Percentiles rank a stretch among this genome's conserved stretches.
Evolutionary conservation across 1,139 yeast species (phyloP).

Genomic region (Sugiyamaella japonica): DNA sequence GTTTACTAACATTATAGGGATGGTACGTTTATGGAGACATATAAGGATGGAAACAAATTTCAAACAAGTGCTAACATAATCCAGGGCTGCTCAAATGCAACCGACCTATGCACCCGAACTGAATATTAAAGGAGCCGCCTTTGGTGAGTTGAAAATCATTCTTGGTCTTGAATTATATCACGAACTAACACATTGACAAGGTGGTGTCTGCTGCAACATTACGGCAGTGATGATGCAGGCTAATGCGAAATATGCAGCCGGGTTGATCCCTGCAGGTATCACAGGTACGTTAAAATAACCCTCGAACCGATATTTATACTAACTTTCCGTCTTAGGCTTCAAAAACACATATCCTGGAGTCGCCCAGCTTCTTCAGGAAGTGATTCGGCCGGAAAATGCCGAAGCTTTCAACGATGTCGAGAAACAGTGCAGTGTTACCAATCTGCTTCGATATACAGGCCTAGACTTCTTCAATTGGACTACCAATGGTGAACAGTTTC

Average conservation of each 20-base stretch:
- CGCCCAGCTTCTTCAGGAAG: conserved; percentile 14
- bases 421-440: conserved; percentile 25
- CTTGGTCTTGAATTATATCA: neutral
- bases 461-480: conserved; percentile 27
- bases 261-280: conserved; percentile 33
- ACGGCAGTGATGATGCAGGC: conserved; percentile 25
- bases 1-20: conserved; percentile 3
- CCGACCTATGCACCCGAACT: conserved; percentile 36
- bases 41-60: neutral
- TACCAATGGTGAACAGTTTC: conserved; percentile 24
- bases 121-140: conserved; percentile 25
- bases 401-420: conserved; percentile 22
- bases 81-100: conserved; percentile 34
- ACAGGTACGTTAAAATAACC: neutral
- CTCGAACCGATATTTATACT: neutral
- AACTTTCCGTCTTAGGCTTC: conserved; percentile 29
- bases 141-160: conserved; percentile 27
- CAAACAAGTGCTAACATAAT: neutral
- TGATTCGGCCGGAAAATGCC: conserved; percentile 19
- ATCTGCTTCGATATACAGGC: conserved; percentile 23
- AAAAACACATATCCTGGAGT: conserved; percentile 34
- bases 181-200: neutral
- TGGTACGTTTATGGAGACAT: neutral
- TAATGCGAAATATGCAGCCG: conserved; percentile 29
- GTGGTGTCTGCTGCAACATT: conserved; percentile 21